Evolutionary conservation across 441 rosid species (phyloP), one percentile per base, ranked within the genome.

Genomic region (Metrosideros polymorpha): DNA sequence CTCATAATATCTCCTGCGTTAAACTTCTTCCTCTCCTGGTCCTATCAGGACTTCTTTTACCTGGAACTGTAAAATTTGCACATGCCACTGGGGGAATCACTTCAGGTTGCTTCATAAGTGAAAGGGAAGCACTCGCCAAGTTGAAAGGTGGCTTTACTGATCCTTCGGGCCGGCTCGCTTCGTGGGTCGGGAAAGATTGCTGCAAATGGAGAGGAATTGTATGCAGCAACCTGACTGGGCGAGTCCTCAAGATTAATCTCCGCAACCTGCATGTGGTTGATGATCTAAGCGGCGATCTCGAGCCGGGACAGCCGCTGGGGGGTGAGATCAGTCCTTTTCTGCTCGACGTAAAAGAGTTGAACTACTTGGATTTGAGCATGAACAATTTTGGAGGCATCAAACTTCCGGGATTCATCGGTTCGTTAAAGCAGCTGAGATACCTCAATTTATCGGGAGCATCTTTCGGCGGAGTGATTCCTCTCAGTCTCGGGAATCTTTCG

Each of bases 181-280:
- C 85, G 0, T 88, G 88, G 90, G 83, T 45, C 24, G 88, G 88
- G 32, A 45, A 84, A 47, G 88, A 89, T 39, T 89, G 90, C 35
- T 86, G 90, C 32, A 79, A 53, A 25, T 88, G 89, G 89, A 75
- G 56, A 83, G 89, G 89, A 61, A 76, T 88, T 7, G 35, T 39
- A 49, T 85, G 87, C 61, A 42, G 52, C 59, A 88, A 83, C 85
- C 77, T 54, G 43, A 88, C 87, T 6, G 83, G 84, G 71, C 61
- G 47, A 27, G 85, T 85, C 27, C 4, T 35, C 1, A 5, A 75
- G 82, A 87, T 88, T 19, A 17, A 85, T 24, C 89, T 88, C 27
- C 30, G 49, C 43, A 85, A 83, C 43, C 55, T 71, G 8, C 6
- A 52, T 45, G 53, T 55, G 51, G 17, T n/a, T 18, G 77, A n/a